These are phyloP conservation scores for Calocera viscosa DNA, from an alignment of 768 basidiomycete genomes.

Conservation along the genomic window DNA sequence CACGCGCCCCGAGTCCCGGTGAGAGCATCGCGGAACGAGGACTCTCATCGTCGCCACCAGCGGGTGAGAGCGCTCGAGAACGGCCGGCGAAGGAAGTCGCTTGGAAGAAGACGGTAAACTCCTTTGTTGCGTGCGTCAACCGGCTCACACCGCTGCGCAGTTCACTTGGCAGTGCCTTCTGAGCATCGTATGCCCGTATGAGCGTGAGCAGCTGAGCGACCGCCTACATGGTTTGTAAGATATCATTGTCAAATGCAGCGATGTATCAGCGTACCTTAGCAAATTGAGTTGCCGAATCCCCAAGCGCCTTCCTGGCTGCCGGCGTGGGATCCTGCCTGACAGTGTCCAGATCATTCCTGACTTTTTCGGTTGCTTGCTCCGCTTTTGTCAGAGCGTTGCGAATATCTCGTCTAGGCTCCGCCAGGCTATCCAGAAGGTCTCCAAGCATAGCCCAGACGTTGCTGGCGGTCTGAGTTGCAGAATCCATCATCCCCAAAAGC, in stretches of 20 bases:
- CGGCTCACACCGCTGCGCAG: constrained; percentile 60
- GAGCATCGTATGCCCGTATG: constrained; percentile 41
- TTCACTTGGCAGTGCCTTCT: constrained; percentile 43
- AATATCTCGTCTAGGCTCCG: constrained; percentile 34
- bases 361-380: constrained; percentile 47
- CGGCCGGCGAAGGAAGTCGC: constrained; percentile 65
- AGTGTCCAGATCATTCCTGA: constrained; percentile 46
- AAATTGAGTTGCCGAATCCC: constrained; percentile 68
- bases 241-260: background rate
- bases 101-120: constrained; percentile 74
- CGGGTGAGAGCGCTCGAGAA: background rate
- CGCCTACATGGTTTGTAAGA: constrained; percentile 32
- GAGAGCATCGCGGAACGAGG: background rate
- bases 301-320: constrained; percentile 48
- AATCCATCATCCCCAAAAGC: constrained; percentile 62
- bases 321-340: constrained; percentile 46
- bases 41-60: background rate
- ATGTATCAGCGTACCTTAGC: constrained; percentile 48
- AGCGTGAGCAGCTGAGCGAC: constrained; percentile 65
- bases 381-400: constrained; percentile 48
- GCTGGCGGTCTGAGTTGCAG: constrained; percentile 67
- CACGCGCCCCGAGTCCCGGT: background rate
- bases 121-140: constrained; percentile 73
- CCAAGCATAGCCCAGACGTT: constrained; percentile 73
- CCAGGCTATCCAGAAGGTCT: constrained; percentile 44